Evolutionary conservation across 257 asterid species (phyloP).

Genomic region (Ehretia macrophylla): DNA sequence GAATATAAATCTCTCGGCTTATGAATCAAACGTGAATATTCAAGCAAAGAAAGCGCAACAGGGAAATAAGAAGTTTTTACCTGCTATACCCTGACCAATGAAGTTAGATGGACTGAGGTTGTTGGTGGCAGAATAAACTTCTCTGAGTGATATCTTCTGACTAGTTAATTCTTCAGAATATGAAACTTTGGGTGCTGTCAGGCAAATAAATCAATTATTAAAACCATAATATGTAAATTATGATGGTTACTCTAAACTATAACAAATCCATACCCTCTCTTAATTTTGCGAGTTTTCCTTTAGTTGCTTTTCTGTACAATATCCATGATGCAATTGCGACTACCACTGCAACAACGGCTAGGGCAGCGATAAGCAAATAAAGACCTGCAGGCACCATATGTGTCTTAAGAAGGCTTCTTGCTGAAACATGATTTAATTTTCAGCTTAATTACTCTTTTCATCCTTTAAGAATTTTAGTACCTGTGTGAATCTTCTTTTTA

Average conservation of each 20-base stretch:
- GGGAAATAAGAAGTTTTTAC: constrained; percentile 16
- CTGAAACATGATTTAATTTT: not conserved
- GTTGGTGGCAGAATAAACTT: constrained; percentile 52
- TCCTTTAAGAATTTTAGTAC: constrained; percentile 16
- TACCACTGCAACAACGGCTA: constrained; percentile 27
- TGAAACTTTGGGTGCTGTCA: constrained; percentile 25
- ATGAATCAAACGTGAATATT: too few species aligned
- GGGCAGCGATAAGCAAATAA: constrained; percentile 36
- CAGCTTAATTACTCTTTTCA: not conserved
- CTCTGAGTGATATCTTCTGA: constrained; percentile 34
- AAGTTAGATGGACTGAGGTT: constrained; percentile 57
- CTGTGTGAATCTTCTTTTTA: constrained; percentile 18
- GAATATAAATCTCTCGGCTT: not conserved
- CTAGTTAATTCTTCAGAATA: constrained; percentile 31
- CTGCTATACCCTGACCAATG: constrained; percentile 87
- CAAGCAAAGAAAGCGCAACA: not conserved
- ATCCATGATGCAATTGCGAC: constrained; percentile 21
- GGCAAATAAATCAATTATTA: constrained; percentile 7
- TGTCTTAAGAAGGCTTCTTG: not conserved
- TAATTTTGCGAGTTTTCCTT: constrained; percentile 19
- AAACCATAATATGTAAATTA: not conserved
- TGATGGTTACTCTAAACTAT: not conserved
- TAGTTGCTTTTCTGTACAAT: constrained; percentile 22
- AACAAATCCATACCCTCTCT: constrained; percentile 25
- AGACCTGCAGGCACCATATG: constrained; percentile 32